Evolutionary conservation across 768 basidiomycete species (phyloP).

Genomic region (Krasilnikovozyma curviuscula): DNA sequence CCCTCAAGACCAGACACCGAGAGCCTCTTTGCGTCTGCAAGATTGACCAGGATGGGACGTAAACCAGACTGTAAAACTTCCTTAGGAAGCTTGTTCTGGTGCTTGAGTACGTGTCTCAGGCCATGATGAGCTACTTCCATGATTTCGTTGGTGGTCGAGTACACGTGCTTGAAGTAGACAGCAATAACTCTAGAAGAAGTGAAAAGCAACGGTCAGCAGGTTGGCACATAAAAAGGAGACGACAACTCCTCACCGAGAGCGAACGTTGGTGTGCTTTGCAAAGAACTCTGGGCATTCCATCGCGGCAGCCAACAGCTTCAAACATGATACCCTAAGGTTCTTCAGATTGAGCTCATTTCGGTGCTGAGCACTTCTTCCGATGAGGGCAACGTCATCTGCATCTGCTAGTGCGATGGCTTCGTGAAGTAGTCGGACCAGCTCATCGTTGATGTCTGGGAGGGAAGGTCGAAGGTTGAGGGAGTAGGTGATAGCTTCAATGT

Average conservation of each 20-base stretch:
- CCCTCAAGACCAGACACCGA: constrained; percentile 78
- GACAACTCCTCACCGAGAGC: constrained; percentile 45
- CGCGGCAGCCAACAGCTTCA: constrained; percentile 77
- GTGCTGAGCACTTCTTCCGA: constrained; percentile 47
- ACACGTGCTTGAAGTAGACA: constrained; percentile 95
- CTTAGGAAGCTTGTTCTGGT: constrained; percentile 80
- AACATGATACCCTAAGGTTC: constrained; percentile 80
- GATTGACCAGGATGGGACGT: constrained; percentile 90
- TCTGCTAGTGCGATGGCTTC: constrained; percentile 90
- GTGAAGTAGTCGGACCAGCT: constrained; percentile 71
- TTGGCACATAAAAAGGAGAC: neutral
- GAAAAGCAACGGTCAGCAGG: neutral
- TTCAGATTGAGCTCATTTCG: constrained; percentile 64
- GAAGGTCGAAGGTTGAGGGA: constrained; percentile 64
- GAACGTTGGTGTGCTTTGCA: constrained; percentile 51
- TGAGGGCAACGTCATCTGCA: constrained; percentile 69
- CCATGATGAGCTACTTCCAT: constrained; percentile 92
- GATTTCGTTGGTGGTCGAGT: constrained; percentile 72
- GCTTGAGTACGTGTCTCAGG: constrained; percentile 64
- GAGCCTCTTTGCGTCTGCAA: constrained; percentile 85
- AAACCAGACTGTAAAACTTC: constrained; percentile 87
- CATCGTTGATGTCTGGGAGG: constrained; percentile 76
- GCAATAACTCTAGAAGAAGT: constrained; percentile 51
- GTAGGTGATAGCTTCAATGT: constrained; percentile 91
- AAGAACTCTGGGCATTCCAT: constrained; percentile 92